A percentile compares a stretch with the other conserved stretches of the same genome.
phyloP scores from a whole-genome alignment of 306 rosid species.

The Leucaena leucocephala region DNA sequence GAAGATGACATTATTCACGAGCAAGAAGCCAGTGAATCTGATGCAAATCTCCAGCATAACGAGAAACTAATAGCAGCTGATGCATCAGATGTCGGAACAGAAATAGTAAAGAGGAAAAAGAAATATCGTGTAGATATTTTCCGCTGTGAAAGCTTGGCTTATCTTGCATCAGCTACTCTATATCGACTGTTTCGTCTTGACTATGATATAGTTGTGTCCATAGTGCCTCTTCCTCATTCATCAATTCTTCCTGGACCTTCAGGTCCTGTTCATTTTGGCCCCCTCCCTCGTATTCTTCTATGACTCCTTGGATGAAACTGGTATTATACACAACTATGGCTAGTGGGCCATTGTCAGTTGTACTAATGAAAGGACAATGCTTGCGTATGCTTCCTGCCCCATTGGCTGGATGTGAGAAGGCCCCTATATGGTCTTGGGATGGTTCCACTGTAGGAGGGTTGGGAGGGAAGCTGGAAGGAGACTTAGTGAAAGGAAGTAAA shows the following conservation, averaged over 20 bases:
- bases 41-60: slow-evolving; percentile 37
- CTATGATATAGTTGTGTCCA: slow-evolving; percentile 87
- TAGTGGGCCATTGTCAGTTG: slow-evolving; percentile 86
- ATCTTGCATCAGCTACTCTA: slow-evolving; percentile 84
- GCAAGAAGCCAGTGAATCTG: slow-evolving; percentile 46
- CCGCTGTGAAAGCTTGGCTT: slow-evolving; percentile 96
- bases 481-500: slow-evolving; percentile 74
- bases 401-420: slow-evolving; percentile 91
- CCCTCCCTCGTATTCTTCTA: slow-evolving; percentile 89
- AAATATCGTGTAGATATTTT: slow-evolving; percentile 85
- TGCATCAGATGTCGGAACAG: slow-evolving; percentile 59
- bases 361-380: slow-evolving; percentile 95
- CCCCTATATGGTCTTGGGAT: slow-evolving; percentile 97
- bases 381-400: slow-evolving; percentile 95
- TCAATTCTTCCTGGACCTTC: slow-evolving; percentile 86
- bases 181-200: slow-evolving; percentile 88
- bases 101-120: slow-evolving; percentile 58
- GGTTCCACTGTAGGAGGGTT: slow-evolving; percentile 81
- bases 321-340: slow-evolving; percentile 79
- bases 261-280: slow-evolving; percentile 92
- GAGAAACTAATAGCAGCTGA: slow-evolving; percentile 55
- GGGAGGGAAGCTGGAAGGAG: slow-evolving; percentile 88
- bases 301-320: slow-evolving; percentile 98
- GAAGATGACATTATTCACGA: slow-evolving; percentile 45
- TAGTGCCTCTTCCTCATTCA: slow-evolving; percentile 88